phyloP scores from a whole-genome alignment of 176 grass and related monocot species.

The Phoenix roebelenii region DNA sequence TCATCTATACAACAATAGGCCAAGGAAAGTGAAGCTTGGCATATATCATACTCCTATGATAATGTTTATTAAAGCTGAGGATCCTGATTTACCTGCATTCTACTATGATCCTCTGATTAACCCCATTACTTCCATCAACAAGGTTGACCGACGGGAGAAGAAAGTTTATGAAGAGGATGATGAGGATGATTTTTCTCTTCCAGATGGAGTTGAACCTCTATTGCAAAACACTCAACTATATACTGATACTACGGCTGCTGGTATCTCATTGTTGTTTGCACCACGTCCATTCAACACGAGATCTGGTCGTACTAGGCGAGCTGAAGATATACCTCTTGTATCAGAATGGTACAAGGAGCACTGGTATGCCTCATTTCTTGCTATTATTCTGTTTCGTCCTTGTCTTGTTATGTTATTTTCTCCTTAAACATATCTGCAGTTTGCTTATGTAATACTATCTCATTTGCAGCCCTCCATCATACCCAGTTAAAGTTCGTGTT shows the following conservation, averaged over 20 bases:
- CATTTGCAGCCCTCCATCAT: constrained; percentile 75
- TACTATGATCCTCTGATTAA: constrained; percentile 98
- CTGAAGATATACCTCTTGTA: constrained; percentile 97
- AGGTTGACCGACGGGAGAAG: constrained; percentile 59
- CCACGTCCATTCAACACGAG: constrained; percentile 91
- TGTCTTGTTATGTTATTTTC: no score
- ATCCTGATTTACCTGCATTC: constrained; percentile 97
- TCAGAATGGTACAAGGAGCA: constrained; percentile 97
- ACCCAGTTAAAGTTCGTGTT: constrained; percentile 95
- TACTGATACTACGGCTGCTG: constrained; percentile 87
- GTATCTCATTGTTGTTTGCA: constrained; percentile 84
- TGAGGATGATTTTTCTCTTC: constrained; percentile 73
- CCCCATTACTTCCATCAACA: constrained; percentile 79
- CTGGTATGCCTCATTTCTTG: constrained; percentile 40
- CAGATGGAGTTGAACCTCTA: constrained; percentile 80
- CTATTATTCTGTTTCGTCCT: neutral
- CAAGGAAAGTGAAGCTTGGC: constrained; percentile 91
- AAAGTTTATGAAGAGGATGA: constrained; percentile 59
- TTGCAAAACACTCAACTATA: constrained; percentile 52
- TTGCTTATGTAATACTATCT: constrained; percentile 17
- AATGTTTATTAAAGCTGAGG: constrained; percentile 99
- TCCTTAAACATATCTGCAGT: neutral
- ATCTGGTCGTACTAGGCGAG: constrained; percentile 78
- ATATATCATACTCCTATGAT: constrained; percentile 96
- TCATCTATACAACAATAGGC: constrained; percentile 94